Base-by-base conservation (phyloP, 2,329 filamentous ascomycete species). In the Blastomyces percursus region DNA sequence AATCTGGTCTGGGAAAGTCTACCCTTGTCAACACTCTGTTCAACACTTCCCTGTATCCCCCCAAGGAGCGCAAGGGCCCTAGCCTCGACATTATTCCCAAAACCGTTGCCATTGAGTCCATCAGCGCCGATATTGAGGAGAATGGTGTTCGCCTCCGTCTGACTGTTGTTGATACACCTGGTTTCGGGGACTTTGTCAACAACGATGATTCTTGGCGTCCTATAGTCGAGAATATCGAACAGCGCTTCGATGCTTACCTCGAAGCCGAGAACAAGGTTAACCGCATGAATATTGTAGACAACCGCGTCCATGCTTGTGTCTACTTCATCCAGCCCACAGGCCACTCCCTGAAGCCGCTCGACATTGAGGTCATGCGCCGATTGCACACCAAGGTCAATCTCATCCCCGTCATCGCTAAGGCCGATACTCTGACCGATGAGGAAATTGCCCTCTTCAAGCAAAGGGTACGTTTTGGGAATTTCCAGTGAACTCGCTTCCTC, bases 191-290 rank as follows among this genome's bases (percentile, higher is more conserved):
- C 80, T 99, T 97, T 74, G 94, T 99, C 74, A 99, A 99, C 88
- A 99, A 99, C 75, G 94, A 97, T 72, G 94, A 97, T 79, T 99
- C 94, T 35, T 99, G 94, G 94, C 87, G 94, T 73, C 94, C 94
- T 63, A 99, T 99, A 79, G 88, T 96, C 71, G 94, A 99, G 83
- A 97, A 97, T 83, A 97, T 99, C 73, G 94, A 99, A 83, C 91
- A 96, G 84, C 90, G 94, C 70, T 99, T 94, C 74, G 94, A 99
- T 78, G 92, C 94, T 61, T 99, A 97, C 78, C 84, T 99, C 64
- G 94, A 99, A 79, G 93, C 94, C 55, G 94, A 99, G 85, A 99
- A 99, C 86, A 99, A 97, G 86, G 91, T 99, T 77, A 99, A 99
- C 84, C 91, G 94, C 72, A 96, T 96, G 87, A 99, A 99, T 84